Percentiles rank a stretch among this genome's conserved stretches.
Evolutionary conservation across 768 basidiomycete genomes (phyloP).

Genomic region (Kockovaella imperatae): DNA sequence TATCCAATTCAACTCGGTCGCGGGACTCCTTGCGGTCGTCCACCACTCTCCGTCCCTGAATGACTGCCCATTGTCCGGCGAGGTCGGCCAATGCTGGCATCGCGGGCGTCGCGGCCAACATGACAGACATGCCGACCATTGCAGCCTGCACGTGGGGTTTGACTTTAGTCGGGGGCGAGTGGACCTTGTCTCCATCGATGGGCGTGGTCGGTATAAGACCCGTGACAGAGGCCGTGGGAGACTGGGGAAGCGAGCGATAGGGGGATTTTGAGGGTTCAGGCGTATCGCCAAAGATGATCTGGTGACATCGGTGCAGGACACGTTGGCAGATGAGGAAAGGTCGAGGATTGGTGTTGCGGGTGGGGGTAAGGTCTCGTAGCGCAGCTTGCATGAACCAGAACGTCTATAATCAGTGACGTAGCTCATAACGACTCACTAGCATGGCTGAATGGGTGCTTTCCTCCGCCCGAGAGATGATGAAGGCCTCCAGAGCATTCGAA

Average conservation of each 20-base stretch:
- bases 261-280: constrained; percentile 60
- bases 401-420: constrained; percentile 53
- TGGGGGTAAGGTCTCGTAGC: constrained; percentile 64
- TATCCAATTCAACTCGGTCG: constrained; percentile 52
- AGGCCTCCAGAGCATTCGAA: constrained; percentile 86
- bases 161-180: constrained; percentile 54
- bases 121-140: constrained; percentile 72
- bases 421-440: constrained; percentile 56
- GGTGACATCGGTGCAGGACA: constrained; percentile 80
- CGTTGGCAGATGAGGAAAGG: constrained; percentile 90
- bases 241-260: constrained; percentile 56
- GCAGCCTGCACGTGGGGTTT: constrained; percentile 66
- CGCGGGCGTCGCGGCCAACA: constrained; percentile 67
- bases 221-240: constrained; percentile 44
- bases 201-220: constrained; percentile 44
- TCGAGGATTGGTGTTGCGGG: constrained; percentile 54
- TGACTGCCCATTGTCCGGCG: constrained; percentile 75
- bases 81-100: constrained; percentile 67
- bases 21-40: constrained; percentile 33
- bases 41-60: constrained; percentile 61
- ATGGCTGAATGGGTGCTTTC: constrained; percentile 91
- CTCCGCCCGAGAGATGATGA: constrained; percentile 79
- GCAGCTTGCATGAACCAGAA: constrained; percentile 99
- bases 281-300: constrained; percentile 89
- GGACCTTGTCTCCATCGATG: neutral